phyloP scores from a whole-genome alignment of 805 yeast species.

The Ascoidea asiatica region DNA sequence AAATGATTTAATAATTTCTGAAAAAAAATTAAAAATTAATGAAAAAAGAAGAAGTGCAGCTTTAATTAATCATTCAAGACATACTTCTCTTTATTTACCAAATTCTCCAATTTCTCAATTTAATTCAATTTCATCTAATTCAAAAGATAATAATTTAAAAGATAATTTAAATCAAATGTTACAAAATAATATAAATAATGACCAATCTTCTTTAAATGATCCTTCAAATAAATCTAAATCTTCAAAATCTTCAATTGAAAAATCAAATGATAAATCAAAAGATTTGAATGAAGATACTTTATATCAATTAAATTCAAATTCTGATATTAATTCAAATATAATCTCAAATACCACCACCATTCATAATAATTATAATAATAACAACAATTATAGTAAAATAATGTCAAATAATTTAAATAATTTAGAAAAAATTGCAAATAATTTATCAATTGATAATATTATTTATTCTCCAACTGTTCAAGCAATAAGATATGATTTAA shows the following conservation, averaged over 20 bases:
- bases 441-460: slow-evolving; percentile 5
- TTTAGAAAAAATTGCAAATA: too few relatives aligned
- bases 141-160: not conserved
- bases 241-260: not conserved
- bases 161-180: slow-evolving; percentile 2
- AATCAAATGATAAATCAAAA: not conserved
- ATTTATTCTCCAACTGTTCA: slow-evolving; percentile 28
- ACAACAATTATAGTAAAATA: not conserved
- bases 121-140: not conserved
- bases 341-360: too few relatives aligned
- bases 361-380: too few relatives aligned
- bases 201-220: slow-evolving; percentile 13
- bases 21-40: slow-evolving; percentile 25
- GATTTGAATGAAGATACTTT: not conserved
- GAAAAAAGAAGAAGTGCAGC: slow-evolving; percentile 37
- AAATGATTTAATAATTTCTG: slow-evolving; percentile 30
- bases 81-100: not conserved
- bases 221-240: slow-evolving; percentile 1
- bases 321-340: too few relatives aligned
- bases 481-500: slow-evolving; percentile 27
- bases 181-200: too few relatives aligned
- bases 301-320: too few relatives aligned
- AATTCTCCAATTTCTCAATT: not conserved
- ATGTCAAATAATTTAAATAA: not conserved
- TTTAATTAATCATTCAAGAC: not conserved